Evolutionary conservation across 139 green algal species (phyloP), one percentile per base, ranked within the genome.

Genomic region (Chlamydomonas asymmetrica): DNA sequence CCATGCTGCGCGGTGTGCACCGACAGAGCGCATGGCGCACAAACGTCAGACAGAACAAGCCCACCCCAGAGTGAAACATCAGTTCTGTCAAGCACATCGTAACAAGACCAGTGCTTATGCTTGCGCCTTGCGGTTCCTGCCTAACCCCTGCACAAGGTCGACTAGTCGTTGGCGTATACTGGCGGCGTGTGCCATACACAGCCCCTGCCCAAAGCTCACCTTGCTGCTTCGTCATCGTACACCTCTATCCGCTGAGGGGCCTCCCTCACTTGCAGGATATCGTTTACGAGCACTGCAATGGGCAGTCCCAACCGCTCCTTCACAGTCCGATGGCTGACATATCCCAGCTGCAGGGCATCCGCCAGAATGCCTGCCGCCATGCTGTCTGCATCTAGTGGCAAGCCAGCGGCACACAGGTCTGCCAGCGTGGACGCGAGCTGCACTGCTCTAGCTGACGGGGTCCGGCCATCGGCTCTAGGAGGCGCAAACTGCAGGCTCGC

Each of bases 351-450:
- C 56, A 94, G 82, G 20, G 85, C 86, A 23, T 97, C 93, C 0
- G 86, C 73, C 9, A 98, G 54, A 2, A 98, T 81, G 31, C 85
- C 95, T 5, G 94, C 94, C 20, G 89, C 90, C n/a, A 98, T 92
- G 50, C 74, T 85, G 22, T 92, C 83, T 1, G 90, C 89, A 61
- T 98, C 93, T 57, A 97, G 79, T 1, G 87, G 89, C 56, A 94
- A 34, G 5, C 93, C 89, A 4, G 78, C 74, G 3, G 84, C 81
- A 2, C 75, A 78, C 1, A 94, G 74, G 62, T 94, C 91, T 16
- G 94, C 90, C 9, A 98, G 82, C 18, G 71, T 85, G 3, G 66
- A 71, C 3, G 89, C 92, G 6, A 95, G 71, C 13, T 80, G 83
- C 48, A 96, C 70, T 5, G 77, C 85, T 6, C 76, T 16, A 10